Base-by-base conservation (phyloP, 2,329 filamentous ascomycete species). In the Tolypocladium ovalisporum region DNA sequence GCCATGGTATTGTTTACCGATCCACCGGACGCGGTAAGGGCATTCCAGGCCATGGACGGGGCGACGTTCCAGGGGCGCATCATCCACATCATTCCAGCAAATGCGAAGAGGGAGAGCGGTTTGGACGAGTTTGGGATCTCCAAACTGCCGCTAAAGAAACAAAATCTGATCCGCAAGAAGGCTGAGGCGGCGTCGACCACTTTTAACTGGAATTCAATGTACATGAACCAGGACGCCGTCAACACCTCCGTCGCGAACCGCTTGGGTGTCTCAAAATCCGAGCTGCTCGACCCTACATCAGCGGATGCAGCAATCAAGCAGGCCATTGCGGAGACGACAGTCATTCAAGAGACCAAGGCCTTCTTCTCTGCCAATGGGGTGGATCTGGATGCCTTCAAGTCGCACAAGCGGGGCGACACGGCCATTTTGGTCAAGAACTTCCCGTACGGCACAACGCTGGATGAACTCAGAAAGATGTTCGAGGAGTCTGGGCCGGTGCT, bases 141-240 rank as follows among this genome's bases (percentile, higher is more conserved):
- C 0, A 95, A 97, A 71, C 73, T 99, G 64, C 93, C 94, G 19
- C 76, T 97, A 62, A 97, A 97, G 75, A 94, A 95, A 72, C 94
- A 97, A 72, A 90, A 90, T 65, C 83, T 95, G 66, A 88, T 97
- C 63, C 90, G 88, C 69, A 89, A 88, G 66, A 95, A 89, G 73
- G 81, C 86, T 54, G 87, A 93, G 65, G 89, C 92, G 27, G 81
- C 88, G 10, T 87, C 86, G 35, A 84, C 82, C 54, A 85, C 83
- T 1, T 97, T 97, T 75, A 96, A 93, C 70, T 99, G 94, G 94
- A 99, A 99, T 76, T 93, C 92, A n/a, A 78, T 99, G n/a, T 99
- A 94, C 73, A 95, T 99, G 89, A 97, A 88, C 73, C 88, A 90
- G 75, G 92, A 99, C 76, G 90, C 94, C 54, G 91, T 99, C 55